phyloP scores from a whole-genome alignment of 306 rosid genomes.

The Hippophae tibetana region DNA sequence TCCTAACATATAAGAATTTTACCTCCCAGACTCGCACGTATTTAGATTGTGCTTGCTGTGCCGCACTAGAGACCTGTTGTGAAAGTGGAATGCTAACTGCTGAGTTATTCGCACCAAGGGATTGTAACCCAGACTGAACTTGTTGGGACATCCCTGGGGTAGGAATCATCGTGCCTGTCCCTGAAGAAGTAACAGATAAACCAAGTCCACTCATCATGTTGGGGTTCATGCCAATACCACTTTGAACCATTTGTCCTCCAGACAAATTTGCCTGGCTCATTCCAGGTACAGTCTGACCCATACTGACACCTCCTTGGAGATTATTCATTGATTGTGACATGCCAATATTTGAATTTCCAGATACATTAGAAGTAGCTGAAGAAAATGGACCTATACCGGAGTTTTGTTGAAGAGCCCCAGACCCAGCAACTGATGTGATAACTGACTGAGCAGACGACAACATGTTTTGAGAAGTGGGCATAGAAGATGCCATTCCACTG shows the following conservation, averaged over 20 bases:
- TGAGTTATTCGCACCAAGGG: slow-evolving; percentile 50
- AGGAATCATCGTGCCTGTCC: slow-evolving; percentile 85
- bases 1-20: slow-evolving; percentile 15
- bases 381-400: slow-evolving; percentile 57
- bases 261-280: slow-evolving; percentile 78
- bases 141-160: slow-evolving; percentile 95
- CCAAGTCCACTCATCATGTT: slow-evolving; percentile 70
- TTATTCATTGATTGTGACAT: slow-evolving; percentile 74
- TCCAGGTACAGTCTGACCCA: slow-evolving; percentile 56
- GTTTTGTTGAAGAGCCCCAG: slow-evolving; percentile 63
- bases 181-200: slow-evolving; percentile 73
- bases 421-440: slow-evolving; percentile 49
- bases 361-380: slow-evolving; percentile 49
- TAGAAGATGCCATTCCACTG: slow-evolving; percentile 89
- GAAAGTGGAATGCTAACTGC: slow-evolving; percentile 58
- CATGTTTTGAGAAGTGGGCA: slow-evolving; percentile 67
- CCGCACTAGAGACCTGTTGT: slow-evolving; percentile 64
- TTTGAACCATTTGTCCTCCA: slow-evolving; percentile 67
- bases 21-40: slow-evolving; percentile 99
- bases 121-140: slow-evolving; percentile 59
- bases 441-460: slow-evolving; percentile 68
- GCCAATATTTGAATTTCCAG: slow-evolving; percentile 70
- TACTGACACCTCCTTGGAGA: slow-evolving; percentile 67
- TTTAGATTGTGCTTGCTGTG: slow-evolving; percentile 69
- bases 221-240: slow-evolving; percentile 73